Base-by-base conservation (phyloP, 2,329 filamentous ascomycete species). In the Albifimbria verrucaria region DNA sequence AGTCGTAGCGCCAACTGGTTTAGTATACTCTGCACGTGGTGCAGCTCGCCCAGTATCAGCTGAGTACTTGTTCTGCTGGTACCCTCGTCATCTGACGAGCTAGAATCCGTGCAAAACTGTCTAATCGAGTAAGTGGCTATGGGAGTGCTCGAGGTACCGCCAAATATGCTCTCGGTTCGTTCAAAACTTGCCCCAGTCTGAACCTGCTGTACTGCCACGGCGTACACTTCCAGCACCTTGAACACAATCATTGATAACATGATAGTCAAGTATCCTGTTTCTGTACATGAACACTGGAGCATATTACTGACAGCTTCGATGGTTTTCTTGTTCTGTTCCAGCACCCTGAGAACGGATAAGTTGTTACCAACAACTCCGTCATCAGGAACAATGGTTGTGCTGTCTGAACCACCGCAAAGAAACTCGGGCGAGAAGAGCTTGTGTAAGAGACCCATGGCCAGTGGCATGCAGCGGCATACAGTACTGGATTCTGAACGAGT, bases 21-120 rank as follows among this genome's bases (percentile, higher is more conserved):
- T 2, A 70, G 56, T 12, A 70, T 51, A 7, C 57, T 48, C 51
- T 66, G 66, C 3, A 66, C 66, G 22, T 62, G 64, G 51, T 70
- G 65, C 25, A 71, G 57, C 49, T 71, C 65, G 39, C 63, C 61
- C 20, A 71, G 64, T 20, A 71, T 60, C 22, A 65, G 50, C 57
- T 71, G 68, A 3, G 54, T 51, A 7, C 48, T 25, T 12, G 45
- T 10, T 7, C 54, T 51, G 3, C 51, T 28, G 21, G 23, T 28
- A 17, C 17, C 42, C n/a, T 28, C 21, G 43, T 46, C 12, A 21
- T 48, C 46, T 20, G 21, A 11, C 26, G 26, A 32, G 26, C 26
- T 32, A 32, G 26, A 32, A 15, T 32, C 26, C 15, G 15, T 32
- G 15, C 26, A 32, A 32, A 32, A 32, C 26, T 32, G 26, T 32